These are phyloP conservation scores for Xylariaceae sp. DNA, from an alignment of 2,329 filamentous ascomycete genomes.

Conservation along the genomic window DNA sequence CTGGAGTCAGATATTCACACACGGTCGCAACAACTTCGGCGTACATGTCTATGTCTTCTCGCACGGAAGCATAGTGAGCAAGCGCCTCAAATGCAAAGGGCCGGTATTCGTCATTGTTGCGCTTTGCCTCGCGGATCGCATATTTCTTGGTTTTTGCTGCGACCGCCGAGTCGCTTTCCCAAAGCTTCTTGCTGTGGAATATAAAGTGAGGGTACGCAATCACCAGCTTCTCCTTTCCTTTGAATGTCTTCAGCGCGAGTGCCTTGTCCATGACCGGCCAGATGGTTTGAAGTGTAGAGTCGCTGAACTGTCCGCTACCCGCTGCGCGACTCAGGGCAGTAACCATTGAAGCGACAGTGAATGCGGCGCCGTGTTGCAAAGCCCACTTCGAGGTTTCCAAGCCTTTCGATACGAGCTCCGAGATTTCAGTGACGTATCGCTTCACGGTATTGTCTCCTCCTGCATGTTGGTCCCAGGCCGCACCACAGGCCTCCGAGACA, in stretches of 20 bases:
- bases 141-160: slow-evolving; percentile 72
- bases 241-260: slow-evolving; percentile 83
- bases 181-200: slow-evolving; percentile 55
- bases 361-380: slow-evolving; percentile 80
- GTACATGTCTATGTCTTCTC: slow-evolving; percentile 66
- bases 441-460: slow-evolving; percentile 76
- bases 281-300: slow-evolving; percentile 55
- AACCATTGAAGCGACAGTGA: slow-evolving; percentile 70
- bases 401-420: slow-evolving; percentile 58
- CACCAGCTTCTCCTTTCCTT: slow-evolving; percentile 82
- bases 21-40: slow-evolving; percentile 61
- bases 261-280: slow-evolving; percentile 84
- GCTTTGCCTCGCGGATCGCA: slow-evolving; percentile 77
- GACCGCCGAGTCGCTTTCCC: slow-evolving; percentile 47
- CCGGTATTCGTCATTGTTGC: slow-evolving; percentile 81
- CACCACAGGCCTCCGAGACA: slow-evolving; percentile 71
- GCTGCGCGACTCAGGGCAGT: slow-evolving; percentile 58
- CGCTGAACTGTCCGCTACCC: slow-evolving; percentile 54
- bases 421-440: slow-evolving; percentile 80
- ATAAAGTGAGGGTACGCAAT: slow-evolving; percentile 75
- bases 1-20: slow-evolving; percentile 54
- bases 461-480: slow-evolving; percentile 87
- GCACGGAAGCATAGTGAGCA: slow-evolving; percentile 64
- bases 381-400: slow-evolving; percentile 82
- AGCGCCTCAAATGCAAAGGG: slow-evolving; percentile 68